Percentiles rank a stretch among this genome's conserved stretches.
phyloP scores from a whole-genome alignment of 495 filamentous ascomycete species.

The Parachaetomium inaequale region DNA sequence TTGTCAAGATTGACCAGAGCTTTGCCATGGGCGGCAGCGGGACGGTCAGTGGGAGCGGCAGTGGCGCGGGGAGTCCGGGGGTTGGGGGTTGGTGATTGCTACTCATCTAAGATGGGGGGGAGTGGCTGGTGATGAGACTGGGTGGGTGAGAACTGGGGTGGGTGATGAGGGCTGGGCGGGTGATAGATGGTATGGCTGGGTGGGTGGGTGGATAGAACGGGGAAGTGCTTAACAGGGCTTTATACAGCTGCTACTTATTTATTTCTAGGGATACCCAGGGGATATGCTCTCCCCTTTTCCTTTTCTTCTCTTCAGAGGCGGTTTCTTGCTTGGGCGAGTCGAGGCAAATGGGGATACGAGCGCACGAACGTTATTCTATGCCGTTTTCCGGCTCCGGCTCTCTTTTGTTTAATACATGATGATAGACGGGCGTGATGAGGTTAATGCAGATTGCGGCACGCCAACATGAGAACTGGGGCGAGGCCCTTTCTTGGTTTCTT shows the following conservation, averaged over 20 bases:
- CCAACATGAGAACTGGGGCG: neutral
- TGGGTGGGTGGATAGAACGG: neutral
- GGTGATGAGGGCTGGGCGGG: neutral
- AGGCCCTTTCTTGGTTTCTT: neutral
- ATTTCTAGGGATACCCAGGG: conserved; percentile 17
- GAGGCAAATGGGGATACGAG: neutral
- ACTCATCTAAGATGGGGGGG: neutral
- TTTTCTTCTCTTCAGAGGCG: neutral
- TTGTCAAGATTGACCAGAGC: conserved; percentile 68
- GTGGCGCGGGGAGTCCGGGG: conserved; percentile 20
- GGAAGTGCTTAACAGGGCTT: neutral
- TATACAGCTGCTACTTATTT: neutral
- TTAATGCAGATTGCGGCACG: neutral
- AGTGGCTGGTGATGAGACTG: neutral
- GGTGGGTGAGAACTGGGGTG: neutral
- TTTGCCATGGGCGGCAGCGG: conserved; percentile 31
- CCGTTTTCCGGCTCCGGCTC: neutral
- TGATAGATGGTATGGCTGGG: neutral
- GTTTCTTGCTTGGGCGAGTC: neutral
- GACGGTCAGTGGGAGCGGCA: conserved; percentile 11
- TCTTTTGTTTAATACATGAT: neutral
- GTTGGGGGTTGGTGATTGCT: neutral
- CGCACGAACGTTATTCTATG: neutral
- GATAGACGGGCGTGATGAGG: neutral
- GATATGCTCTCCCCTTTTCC: conserved; percentile 1